Percentiles rank a stretch among this genome's conserved stretches.
phyloP scores from a whole-genome alignment of 2,329 filamentous ascomycete genomes.

The Trichocomaceae sp. region DNA sequence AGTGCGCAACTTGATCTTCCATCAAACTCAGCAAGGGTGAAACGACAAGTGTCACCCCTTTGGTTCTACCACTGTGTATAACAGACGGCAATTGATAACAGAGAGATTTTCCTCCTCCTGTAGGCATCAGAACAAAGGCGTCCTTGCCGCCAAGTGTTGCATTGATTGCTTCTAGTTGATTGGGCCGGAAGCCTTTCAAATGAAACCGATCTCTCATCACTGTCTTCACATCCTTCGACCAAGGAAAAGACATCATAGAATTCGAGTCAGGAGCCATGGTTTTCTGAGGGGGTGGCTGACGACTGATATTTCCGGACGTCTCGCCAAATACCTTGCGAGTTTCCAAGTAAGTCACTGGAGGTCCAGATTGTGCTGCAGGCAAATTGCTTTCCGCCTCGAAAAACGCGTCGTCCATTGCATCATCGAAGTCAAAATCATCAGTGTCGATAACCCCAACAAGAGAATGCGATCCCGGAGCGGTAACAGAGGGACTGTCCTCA shows the following conservation, averaged over 20 bases:
- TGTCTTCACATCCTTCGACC: slow-evolving; percentile 78
- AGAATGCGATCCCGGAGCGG: neutral
- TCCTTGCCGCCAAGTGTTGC: slow-evolving; percentile 81
- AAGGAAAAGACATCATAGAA: slow-evolving; percentile 57
- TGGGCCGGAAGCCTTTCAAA: slow-evolving; percentile 77
- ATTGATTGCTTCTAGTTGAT: slow-evolving; percentile 94
- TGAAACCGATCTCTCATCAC: slow-evolving; percentile 78
- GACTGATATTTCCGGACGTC: slow-evolving; percentile 34
- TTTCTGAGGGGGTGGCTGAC: slow-evolving; percentile 24
- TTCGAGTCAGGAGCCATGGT: slow-evolving; percentile 20
- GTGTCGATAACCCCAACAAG: neutral
- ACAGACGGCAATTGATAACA: slow-evolving; percentile 94
- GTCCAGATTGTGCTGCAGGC: slow-evolving; percentile 22
- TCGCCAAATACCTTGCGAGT: slow-evolving; percentile 36
- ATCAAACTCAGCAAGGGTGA: slow-evolving; percentile 92
- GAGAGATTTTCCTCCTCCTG: slow-evolving; percentile 90
- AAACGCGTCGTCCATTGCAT: slow-evolving; percentile 41
- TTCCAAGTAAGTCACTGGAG: slow-evolving; percentile 14
- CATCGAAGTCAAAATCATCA: slow-evolving; percentile 17
- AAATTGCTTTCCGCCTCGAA: slow-evolving; percentile 37
- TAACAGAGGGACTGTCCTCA: neutral
- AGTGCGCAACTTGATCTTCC: slow-evolving; percentile 90
- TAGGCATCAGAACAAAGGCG: slow-evolving; percentile 95
- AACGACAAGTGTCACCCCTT: slow-evolving; percentile 85
- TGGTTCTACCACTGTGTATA: slow-evolving; percentile 69